Percentiles rank a stretch among this genome's conserved stretches.
These are phyloP conservation scores for Orbilia blumenaviensis DNA, from an alignment of 2,329 filamentous ascomycete species.

Conservation along the genomic window DNA sequence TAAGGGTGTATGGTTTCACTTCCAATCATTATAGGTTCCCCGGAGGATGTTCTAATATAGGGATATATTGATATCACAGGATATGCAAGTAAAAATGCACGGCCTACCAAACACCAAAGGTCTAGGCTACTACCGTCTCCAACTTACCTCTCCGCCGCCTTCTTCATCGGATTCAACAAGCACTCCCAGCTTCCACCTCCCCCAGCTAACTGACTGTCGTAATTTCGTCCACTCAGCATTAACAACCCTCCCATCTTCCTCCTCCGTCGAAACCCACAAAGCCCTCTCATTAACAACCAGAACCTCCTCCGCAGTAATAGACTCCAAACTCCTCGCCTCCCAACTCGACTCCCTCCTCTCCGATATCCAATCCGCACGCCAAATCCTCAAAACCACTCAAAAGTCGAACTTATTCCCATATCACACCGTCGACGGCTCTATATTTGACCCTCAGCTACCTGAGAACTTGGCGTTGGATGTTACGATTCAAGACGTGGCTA, in stretches of 20 bases:
- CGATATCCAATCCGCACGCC: slow-evolving; percentile 36
- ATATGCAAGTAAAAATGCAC: slow-evolving; percentile 55
- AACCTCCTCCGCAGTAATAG: slow-evolving; percentile 64
- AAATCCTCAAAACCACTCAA: slow-evolving; percentile 54
- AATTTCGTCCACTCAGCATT: slow-evolving; percentile 55
- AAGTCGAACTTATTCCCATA: slow-evolving; percentile 59
- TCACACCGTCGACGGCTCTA: slow-evolving; percentile 59
- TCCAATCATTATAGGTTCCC: neutral
- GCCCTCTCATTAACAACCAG: slow-evolving; percentile 64
- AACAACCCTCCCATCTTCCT: slow-evolving; percentile 41
- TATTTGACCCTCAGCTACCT: slow-evolving; percentile 72
- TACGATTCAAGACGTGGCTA: slow-evolving; percentile 73
- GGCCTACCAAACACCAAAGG: slow-evolving; percentile 71
- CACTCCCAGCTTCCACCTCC: slow-evolving; percentile 57
- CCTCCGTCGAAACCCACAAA: slow-evolving; percentile 59
- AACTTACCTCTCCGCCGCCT: slow-evolving; percentile 72
- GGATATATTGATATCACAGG: neutral
- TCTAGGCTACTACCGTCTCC: slow-evolving; percentile 76
- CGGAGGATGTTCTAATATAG: too few relatives aligned
- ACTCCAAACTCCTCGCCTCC: slow-evolving; percentile 58
- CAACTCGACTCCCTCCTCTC: slow-evolving; percentile 28
- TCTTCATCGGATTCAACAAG: slow-evolving; percentile 67
- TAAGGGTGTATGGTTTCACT: slow-evolving; percentile 76
- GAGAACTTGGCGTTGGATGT: slow-evolving; percentile 78
- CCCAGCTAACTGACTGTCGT: slow-evolving; percentile 56